Evolutionary conservation across 2,329 filamentous ascomycete genomes (phyloP).

Genomic region (Ophiostoma perfectum): DNA sequence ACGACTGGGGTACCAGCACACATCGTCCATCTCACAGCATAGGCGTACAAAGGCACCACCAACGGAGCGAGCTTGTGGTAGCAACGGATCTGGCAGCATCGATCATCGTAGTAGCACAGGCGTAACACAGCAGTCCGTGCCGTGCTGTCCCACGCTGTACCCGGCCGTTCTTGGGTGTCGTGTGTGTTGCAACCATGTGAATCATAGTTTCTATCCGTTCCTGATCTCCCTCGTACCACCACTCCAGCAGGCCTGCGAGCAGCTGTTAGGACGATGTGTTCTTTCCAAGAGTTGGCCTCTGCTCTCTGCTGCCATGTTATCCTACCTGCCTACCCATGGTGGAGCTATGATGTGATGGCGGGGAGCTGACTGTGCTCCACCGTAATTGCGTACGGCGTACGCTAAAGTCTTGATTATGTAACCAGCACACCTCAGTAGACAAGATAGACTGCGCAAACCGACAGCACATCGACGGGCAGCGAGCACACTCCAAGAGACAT

Average conservation of each 20-base stretch:
- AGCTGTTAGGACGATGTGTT: too few relatives aligned
- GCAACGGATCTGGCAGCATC: neutral
- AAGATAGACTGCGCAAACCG: neutral
- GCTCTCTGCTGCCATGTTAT: too few relatives aligned
- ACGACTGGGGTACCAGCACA: neutral
- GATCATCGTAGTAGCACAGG: neutral
- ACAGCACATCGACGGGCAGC: neutral
- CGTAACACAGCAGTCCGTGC: neutral
- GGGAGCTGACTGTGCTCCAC: neutral
- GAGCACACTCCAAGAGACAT: too few relatives aligned
- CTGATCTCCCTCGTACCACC: neutral
- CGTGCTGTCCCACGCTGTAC: neutral
- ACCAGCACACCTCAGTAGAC: neutral
- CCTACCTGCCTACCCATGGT: neutral
- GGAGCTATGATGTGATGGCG: slow-evolving; percentile 12
- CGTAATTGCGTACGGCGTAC: neutral
- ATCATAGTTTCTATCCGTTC: neutral
- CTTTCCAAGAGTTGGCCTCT: too few relatives aligned
- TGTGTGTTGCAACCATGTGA: neutral
- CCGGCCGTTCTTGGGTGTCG: neutral
- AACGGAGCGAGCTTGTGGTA: neutral
- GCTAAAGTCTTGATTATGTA: neutral
- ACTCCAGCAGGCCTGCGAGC: too few relatives aligned
- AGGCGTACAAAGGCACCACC: neutral
- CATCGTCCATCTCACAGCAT: neutral